phyloP scores from a whole-genome alignment of 1,284 basidiomycete species.

The Serendipita sp. region DNA sequence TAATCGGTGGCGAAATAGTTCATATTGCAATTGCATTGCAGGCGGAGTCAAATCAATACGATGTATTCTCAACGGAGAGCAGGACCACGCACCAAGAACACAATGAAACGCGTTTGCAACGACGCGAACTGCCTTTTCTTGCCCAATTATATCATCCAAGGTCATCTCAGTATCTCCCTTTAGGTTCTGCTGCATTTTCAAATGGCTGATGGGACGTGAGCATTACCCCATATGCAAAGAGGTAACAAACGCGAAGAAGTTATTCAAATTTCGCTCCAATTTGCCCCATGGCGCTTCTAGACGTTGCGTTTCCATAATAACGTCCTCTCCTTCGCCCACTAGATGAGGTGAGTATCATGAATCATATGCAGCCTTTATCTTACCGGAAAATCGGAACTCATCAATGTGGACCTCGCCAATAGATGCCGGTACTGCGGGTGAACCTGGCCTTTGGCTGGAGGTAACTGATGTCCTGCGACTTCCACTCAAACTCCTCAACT shows the following conservation, averaged over 20 bases:
- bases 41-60: background rate
- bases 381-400: background rate
- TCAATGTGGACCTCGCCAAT: background rate
- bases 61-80: background rate
- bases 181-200: conserved; percentile 55
- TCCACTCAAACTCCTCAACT: conserved; percentile 7
- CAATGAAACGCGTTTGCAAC: conserved; percentile 69
- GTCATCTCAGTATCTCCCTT: conserved; percentile 33
- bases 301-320: conserved; percentile 30
- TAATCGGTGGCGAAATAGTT: background rate
- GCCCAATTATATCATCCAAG: conserved; percentile 54
- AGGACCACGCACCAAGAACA: conserved; percentile 45
- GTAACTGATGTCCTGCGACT: conserved; percentile 5
- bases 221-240: background rate
- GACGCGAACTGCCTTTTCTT: conserved; percentile 48
- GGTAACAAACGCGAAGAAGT: conserved; percentile 55
- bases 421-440: background rate
- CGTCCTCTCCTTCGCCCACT: conserved; percentile 31
- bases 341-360: background rate
- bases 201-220: conserved; percentile 36
- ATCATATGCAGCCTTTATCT: background rate
- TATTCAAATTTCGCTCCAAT: conserved; percentile 58
- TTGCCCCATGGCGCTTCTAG: background rate
- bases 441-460: background rate
- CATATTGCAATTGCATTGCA: background rate